Base-by-base conservation (phyloP, 768 basidiomycete species). In the Cystofilobasidium ferigula region DNA sequence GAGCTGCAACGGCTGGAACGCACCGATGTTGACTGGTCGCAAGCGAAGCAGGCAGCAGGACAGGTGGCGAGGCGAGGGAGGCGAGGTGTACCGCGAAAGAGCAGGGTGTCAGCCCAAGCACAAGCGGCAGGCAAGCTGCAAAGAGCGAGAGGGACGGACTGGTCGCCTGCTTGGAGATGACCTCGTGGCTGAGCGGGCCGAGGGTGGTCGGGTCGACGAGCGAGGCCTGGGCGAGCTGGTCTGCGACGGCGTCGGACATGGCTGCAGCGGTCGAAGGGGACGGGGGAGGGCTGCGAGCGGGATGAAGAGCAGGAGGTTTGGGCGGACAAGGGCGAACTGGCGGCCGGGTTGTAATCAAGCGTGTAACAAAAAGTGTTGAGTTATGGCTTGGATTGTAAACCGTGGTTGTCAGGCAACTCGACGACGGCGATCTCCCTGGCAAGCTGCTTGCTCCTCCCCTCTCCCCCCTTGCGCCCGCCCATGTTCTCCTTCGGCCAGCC, bases 141-240 rank as follows among this genome's bases (percentile, higher is more conserved):
- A 47, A 47, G 45, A 16, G n/a, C 22, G n/a, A 16, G 53, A 45
- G 24, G 32, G 48, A 30, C 76, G 63, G 56, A 77, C 76, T 67
- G 18, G 94, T 97, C 34, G 93, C 94, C 87, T 95, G 76, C 58
- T 78, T 78, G n/a, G 74, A 72, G 67, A 79, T 79, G 64, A 79
- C 79, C 66, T 78, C 77, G 3, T 75, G 77, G 51, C 70, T 71
- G 35, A 72, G 63, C 0, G 72, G 69, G 8, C 40, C 48, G 30
- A 67, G 53, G 26, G 36, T 61, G 61, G 65, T 34, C 9, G 65
- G 65, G 56, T 67, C 65, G 56, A 67, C 35, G 54, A 67, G 36
- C 28, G 48, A 24, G 16, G 54, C 42, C 38, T 36, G n/a, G 20
- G 59, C 65, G 59, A 67, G 59, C 12, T n/a, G 26, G 24, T 36